Percentiles rank a stretch among this genome's conserved stretches.
These are phyloP conservation scores for Acmispon strigosus DNA, from an alignment of 306 rosid species.

Conservation along the genomic window DNA sequence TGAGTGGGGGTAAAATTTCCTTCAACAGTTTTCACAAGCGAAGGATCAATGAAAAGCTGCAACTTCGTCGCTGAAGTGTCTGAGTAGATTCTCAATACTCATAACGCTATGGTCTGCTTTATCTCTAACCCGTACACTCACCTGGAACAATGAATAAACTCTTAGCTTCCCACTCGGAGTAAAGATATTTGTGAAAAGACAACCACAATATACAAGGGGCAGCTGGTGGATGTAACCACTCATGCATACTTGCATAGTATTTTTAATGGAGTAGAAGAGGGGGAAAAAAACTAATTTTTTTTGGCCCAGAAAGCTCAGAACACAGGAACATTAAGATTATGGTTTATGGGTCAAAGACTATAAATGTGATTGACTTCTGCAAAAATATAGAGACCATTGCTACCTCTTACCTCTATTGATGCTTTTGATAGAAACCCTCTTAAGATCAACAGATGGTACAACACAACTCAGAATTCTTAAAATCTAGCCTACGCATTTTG, in stretches of 20 bases:
- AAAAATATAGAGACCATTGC: too few relatives aligned
- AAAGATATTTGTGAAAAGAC: not conserved
- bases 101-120: constrained; percentile 50
- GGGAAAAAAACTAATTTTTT: too few relatives aligned
- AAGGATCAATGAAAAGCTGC: constrained; percentile 52
- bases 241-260: not conserved
- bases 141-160: constrained; percentile 49
- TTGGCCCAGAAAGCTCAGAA: too few relatives aligned
- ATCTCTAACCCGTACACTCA: constrained; percentile 86
- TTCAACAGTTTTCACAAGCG: not conserved
- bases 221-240: not conserved
- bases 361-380: too few relatives aligned
- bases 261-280: not conserved
- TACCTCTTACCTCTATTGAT: too few relatives aligned
- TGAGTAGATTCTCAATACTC: constrained; percentile 60
- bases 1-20: not conserved
- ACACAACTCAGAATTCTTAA: too few relatives aligned
- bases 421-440: too few relatives aligned
- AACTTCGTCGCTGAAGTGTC: constrained; percentile 52
- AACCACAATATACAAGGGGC: not conserved
- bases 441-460: too few relatives aligned
- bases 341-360: too few relatives aligned
- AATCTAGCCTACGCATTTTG: too few relatives aligned
- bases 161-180: not conserved
- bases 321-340: too few relatives aligned